Evolutionary conservation across 805 yeast species (phyloP), one percentile per base, ranked within the genome.

Genomic region (Nakazawaea populi): DNA sequence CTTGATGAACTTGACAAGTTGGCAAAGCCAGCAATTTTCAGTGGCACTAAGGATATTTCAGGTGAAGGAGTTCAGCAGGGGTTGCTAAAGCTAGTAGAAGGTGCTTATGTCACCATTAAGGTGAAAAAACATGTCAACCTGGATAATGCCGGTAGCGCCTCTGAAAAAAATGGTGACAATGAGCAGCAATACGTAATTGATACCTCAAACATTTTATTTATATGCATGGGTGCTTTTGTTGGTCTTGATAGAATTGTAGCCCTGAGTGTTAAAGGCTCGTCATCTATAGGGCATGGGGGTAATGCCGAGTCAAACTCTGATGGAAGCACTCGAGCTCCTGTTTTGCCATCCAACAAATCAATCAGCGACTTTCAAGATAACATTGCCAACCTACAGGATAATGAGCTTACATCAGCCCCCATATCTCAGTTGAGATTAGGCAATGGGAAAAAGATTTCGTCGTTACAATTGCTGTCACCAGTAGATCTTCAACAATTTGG

Each of bases 41-140:
- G 69, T 35, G 82, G 80, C 4, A 71, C 79, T 0, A 76, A 78
- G 54, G 86, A 80, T 60, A 81, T 80, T 2, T 70, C 83, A 1
- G 86, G 86, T 6, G 85, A 81, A 61, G 85, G 86, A 46, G 85
- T 81, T 14, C 86, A 80, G 56, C 85, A 80, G 56, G 78, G 84
- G 0, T 59, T 80, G 11, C 58, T 80, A 54, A 81, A 81, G 56
- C 66, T 80, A 44, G 70, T 80, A 37, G 86, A 80, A 58, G 86
- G 86, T 2, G 74, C 81, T 18, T 70, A 66, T 10, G 75, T 80
- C 2, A 70, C 70, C 31, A 74, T 76, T 1, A 74, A 77, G 58
- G 68, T 60, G 6, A 61, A 59, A 36, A 60, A 59, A 32, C 49
- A 54, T 18, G 48, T 53, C 28, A 56, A 49, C 39, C 46, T 46